Percentiles rank a stretch among this genome's conserved stretches.
These are phyloP conservation scores for Themeda triandra DNA, from an alignment of 176 grass and related monocot genomes.

Conservation along the genomic window DNA sequence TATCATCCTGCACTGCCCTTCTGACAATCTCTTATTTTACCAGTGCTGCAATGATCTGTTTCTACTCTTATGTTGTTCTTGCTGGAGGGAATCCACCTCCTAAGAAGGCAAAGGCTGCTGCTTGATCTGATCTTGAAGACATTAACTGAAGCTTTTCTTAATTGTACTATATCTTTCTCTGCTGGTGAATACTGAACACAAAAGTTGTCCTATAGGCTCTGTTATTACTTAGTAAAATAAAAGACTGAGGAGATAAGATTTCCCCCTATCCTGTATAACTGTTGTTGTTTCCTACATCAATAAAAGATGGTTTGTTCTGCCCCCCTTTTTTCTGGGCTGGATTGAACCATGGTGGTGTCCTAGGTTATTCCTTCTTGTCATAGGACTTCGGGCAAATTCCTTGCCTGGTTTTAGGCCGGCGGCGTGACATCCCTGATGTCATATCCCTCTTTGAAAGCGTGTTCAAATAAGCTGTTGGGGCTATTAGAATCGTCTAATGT, in stretches of 20 bases:
- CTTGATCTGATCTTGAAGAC: conserved; percentile 13
- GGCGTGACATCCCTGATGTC: neutral
- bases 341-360: neutral
- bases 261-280: neutral
- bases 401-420: neutral
- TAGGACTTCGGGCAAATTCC: neutral
- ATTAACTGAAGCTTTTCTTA: neutral
- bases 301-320: neutral
- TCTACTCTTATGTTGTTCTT: conserved; percentile 73
- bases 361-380: neutral
- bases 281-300: conserved; percentile 3
- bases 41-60: conserved; percentile 77
- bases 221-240: neutral
- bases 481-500: neutral
- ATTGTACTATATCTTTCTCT: neutral
- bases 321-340: neutral
- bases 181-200: neutral
- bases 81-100: conserved; percentile 83
- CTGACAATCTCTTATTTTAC: conserved; percentile 5
- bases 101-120: conserved; percentile 41
- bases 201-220: conserved; percentile 10
- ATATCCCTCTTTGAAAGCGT: neutral
- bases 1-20: neutral
- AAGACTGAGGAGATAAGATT: neutral
- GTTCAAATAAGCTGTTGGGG: neutral